phyloP scores from a whole-genome alignment of 345 rosid genomes.

The Boechera stricta region DNA sequence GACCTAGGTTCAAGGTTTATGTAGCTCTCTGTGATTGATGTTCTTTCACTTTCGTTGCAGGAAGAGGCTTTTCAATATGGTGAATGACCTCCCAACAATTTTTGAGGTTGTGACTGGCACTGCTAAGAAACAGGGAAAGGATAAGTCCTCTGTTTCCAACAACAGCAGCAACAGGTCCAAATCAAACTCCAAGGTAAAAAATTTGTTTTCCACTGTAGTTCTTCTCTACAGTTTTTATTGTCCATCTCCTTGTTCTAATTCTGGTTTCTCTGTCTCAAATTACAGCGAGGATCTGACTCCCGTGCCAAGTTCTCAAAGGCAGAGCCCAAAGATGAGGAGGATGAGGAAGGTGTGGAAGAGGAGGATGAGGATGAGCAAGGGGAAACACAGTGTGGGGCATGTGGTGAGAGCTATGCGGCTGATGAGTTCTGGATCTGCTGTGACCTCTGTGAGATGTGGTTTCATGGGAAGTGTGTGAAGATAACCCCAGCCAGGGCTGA shows the following conservation, averaged over 20 bases:
- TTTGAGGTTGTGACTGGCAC: slow-evolving; percentile 78
- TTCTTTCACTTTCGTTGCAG: slow-evolving; percentile 48
- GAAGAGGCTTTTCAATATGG: slow-evolving; percentile 82
- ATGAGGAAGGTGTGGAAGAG: slow-evolving; percentile 57
- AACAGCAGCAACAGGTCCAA: slow-evolving; percentile 75
- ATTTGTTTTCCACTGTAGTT: background rate
- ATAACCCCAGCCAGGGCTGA: slow-evolving; percentile 93
- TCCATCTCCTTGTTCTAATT: slow-evolving; percentile 12
- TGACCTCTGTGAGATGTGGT: slow-evolving; percentile 79
- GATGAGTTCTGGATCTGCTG: slow-evolving; percentile 92
- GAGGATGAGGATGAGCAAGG: slow-evolving; percentile 61
- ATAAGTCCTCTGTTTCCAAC: slow-evolving; percentile 68
- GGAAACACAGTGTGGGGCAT: slow-evolving; percentile 49
- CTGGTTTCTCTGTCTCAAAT: slow-evolving; percentile 12
- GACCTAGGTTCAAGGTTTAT: slow-evolving; percentile 6
- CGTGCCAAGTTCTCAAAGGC: slow-evolving; percentile 55
- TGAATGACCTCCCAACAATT: slow-evolving; percentile 84
- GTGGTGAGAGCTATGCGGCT: slow-evolving; percentile 74
- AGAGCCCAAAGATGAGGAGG: slow-evolving; percentile 51
- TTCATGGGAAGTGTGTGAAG: slow-evolving; percentile 71
- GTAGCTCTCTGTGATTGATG: slow-evolving; percentile 19
- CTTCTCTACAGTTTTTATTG: background rate
- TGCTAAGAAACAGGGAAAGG: slow-evolving; percentile 69
- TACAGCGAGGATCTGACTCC: slow-evolving; percentile 60
- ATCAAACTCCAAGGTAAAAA: slow-evolving; percentile 68